These are phyloP conservation scores for Botrytis fragariae DNA, from an alignment of 2,329 filamentous ascomycete species.

Conservation along the genomic window DNA sequence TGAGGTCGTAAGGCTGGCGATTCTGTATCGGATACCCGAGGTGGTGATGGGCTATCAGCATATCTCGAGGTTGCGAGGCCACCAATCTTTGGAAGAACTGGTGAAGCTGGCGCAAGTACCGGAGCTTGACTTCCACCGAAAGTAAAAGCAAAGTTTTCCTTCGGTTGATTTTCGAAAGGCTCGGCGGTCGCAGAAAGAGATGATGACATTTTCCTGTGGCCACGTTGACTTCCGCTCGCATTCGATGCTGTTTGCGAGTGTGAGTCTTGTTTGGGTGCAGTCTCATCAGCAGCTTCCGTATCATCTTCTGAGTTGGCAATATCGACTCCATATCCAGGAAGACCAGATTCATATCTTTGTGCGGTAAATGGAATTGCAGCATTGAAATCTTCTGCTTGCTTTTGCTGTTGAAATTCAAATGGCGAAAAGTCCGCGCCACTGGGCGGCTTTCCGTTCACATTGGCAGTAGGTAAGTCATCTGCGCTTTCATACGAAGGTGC, in stretches of 20 bases:
- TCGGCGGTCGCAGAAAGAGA: constrained; percentile 70
- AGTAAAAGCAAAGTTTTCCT: constrained; percentile 32
- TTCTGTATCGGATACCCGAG: constrained; percentile 23
- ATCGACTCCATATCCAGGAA: constrained; percentile 33
- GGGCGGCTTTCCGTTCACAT: constrained; percentile 44
- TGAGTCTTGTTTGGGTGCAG: not conserved
- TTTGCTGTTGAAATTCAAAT: constrained; percentile 56
- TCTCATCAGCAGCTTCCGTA: constrained; percentile 23
- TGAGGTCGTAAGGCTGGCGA: constrained; percentile 24
- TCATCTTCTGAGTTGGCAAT: constrained; percentile 36
- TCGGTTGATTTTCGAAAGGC: constrained; percentile 53
- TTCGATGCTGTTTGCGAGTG: constrained; percentile 27
- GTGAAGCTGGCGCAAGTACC: constrained; percentile 15
- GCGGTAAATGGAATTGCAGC: constrained; percentile 35
- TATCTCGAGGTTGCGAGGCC: constrained; percentile 35
- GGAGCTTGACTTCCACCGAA: constrained; percentile 25
- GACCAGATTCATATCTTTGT: constrained; percentile 32
- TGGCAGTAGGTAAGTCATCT: constrained; percentile 25
- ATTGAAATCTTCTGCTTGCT: constrained; percentile 42
- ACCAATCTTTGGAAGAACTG: constrained; percentile 6
- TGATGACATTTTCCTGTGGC: constrained; percentile 46
- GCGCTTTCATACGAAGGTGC: constrained; percentile 27
- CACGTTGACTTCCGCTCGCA: constrained; percentile 15
- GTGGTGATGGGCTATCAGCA: constrained; percentile 35
- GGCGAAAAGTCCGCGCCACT: constrained; percentile 55